Base-by-base conservation (phyloP, 2,329 filamentous ascomycete species). In the Magnaporthiopsis poae region DNA sequence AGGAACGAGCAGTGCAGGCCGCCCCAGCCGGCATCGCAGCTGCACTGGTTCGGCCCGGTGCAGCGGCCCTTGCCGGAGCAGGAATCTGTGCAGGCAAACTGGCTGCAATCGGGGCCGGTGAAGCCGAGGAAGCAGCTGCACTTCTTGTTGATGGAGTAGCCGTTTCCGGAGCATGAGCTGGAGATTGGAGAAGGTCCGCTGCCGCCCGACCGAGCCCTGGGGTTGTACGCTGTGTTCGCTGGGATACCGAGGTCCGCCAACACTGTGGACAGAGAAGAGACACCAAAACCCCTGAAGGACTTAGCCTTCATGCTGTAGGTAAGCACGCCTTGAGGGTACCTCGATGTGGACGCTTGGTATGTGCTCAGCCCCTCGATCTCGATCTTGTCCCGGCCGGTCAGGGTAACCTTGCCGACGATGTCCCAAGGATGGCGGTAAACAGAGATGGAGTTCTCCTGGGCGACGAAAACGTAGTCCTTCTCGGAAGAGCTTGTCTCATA, bases 41-140 rank as follows among this genome's bases (percentile, higher is more conserved):
- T 68, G 67, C 80, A 82, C 3, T 71, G 67, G 35, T 81, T 79
- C 0, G 80, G 75, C 0, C 78, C 78, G 4, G 78, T 70, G 59
- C 80, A 82, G 12, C 71, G 72, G 0, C 80, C 80, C 52, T 76
- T 77, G 0, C 73, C 74, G 5, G 78, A 80, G 70, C 80, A 82
- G 68, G 77, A 71, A 46, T 79, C 73, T 1, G 70, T 72, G 67
- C 80, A 82, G 1, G 74, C 76, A 64, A 78, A 74, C 5, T 73
- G 69, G 4, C 68, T 68, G 67, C 80, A 81, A 0, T 68, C 70
- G 0, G 66, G 69, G 2, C 79, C 79, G 0, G 71, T 60, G n/a
- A 77, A 80, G 3, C 80, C 80, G 2, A 78, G 74, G 65, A 82
- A 81, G 68, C 80, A 82, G 8, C 74, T 73, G 66, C 80, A 81